Evolutionary conservation across 768 basidiomycete genomes (phyloP).

Genomic region (Dacryopinax primogenitus): DNA sequence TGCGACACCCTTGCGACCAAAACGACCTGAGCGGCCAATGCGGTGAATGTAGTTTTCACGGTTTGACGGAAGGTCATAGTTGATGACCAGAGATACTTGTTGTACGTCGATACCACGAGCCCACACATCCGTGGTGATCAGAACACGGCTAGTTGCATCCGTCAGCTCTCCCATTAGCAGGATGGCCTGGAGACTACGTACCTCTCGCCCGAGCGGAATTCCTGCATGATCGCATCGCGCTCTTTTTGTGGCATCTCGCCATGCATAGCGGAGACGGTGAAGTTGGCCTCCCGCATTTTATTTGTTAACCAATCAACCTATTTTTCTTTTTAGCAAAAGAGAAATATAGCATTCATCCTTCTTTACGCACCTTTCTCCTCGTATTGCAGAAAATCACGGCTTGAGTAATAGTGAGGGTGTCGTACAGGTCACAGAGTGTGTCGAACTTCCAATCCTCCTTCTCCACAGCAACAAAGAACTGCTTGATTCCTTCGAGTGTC

Average conservation of each 20-base stretch:
- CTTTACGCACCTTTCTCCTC: conserved; percentile 63
- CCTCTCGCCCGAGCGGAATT: conserved; percentile 89
- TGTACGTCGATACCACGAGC: conserved; percentile 97
- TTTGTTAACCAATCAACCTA: conserved; percentile 97
- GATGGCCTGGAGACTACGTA: too few relatives aligned
- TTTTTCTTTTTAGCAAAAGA: background rate
- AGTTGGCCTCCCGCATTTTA: conserved; percentile 98
- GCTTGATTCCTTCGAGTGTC: conserved; percentile 91
- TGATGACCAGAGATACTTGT: conserved; percentile 93
- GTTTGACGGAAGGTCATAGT: conserved; percentile 89
- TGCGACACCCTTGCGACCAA: conserved; percentile 97
- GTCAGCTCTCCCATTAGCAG: too few relatives aligned
- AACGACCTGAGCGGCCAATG: conserved; percentile 96
- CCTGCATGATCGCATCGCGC: conserved; percentile 91
- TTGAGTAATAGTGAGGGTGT: conserved; percentile 97
- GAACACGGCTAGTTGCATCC: conserved; percentile 66
- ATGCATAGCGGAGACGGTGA: conserved; percentile 92
- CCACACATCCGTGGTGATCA: conserved; percentile 95
- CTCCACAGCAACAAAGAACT: conserved; percentile 96
- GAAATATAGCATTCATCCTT: background rate
- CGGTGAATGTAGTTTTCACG: conserved; percentile 99
- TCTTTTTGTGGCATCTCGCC: conserved; percentile 95
- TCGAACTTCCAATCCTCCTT: conserved; percentile 99
- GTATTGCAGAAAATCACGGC: conserved; percentile 99
- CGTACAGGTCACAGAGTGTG: conserved; percentile 92